Evolutionary conservation across 306 rosid genomes (phyloP), one percentile per base, ranked within the genome.

Genomic region (Benincasa hispida): DNA sequence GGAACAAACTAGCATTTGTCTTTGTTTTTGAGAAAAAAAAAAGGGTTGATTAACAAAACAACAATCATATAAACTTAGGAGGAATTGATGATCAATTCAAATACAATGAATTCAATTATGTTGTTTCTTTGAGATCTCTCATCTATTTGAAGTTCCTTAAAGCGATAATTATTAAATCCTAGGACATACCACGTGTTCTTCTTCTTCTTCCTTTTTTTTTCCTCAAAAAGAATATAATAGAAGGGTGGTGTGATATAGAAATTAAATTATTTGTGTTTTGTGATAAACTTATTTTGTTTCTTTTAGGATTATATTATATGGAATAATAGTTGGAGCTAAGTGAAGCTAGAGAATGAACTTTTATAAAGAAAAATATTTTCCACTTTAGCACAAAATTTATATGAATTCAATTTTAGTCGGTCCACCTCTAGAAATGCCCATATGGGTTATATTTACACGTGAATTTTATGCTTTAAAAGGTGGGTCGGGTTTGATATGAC

Each of bases 31-130:
- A 5, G 15, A 5, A 1, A 63, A 34, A 0, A 32, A 62, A 61
- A 25, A 21, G 11, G 65, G 41, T 30, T 61, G 22, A 61, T 61
- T 61, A 61, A 61, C 68, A 61, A 61, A 57, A 61, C 37, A 60
- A 34, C 24, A 66, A 66, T 66, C 34, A 67, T 67, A 12, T 67
- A 37, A 50, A 5, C 47, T 41, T 2, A 39, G 14, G 3, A 13
- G 10, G 32, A n/a, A 19, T 18, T 58, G 24, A 13, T 42, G 30
- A 41, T 68, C 18, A 13, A 24, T 69, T 69, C 35, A 68, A 24
- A 69, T 69, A 42, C 75, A 69, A 69, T 69, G 57, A 69, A 69
- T 24, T 69, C 37, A 69, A 66, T 69, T 11, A 24, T 69, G 37
- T 22, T 69, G 19, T 69, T 66, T 8, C 32, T 22, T 68, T 39